Evolutionary conservation across 2,329 filamentous ascomycete species (phyloP).

Genomic region (Aspergillus transmontanensis): DNA sequence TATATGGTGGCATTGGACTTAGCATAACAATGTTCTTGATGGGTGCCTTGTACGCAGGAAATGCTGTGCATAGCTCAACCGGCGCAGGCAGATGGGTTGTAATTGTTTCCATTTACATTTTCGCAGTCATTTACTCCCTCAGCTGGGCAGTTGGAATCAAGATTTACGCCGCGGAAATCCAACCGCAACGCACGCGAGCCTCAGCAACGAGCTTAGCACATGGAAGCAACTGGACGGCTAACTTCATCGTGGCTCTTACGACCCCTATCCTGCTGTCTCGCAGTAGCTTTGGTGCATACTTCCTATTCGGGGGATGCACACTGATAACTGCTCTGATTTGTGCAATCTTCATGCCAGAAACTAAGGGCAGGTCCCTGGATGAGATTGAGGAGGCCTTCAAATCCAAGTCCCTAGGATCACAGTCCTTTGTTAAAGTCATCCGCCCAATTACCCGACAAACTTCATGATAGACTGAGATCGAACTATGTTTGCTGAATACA

Average conservation of each 20-base stretch:
- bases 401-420: slow-evolving; percentile 13
- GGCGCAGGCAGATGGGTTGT: slow-evolving; percentile 36
- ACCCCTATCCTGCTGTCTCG: slow-evolving; percentile 48
- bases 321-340: slow-evolving; percentile 44
- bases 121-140: slow-evolving; percentile 32
- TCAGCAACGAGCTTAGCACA: slow-evolving; percentile 57
- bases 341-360: slow-evolving; percentile 54
- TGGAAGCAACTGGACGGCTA: slow-evolving; percentile 38
- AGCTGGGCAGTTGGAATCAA: slow-evolving; percentile 60
- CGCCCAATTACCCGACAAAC: slow-evolving; percentile 2
- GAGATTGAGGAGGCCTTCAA: slow-evolving; percentile 54
- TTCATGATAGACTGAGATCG: not conserved
- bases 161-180: slow-evolving; percentile 62
- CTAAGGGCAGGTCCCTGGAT: slow-evolving; percentile 52
- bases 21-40: slow-evolving; percentile 43
- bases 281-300: slow-evolving; percentile 50
- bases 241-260: slow-evolving; percentile 49
- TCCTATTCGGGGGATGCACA: slow-evolving; percentile 48
- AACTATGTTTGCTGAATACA: too few relatives aligned
- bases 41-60: slow-evolving; percentile 35
- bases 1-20: slow-evolving; percentile 57
- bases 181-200: slow-evolving; percentile 57
- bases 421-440: slow-evolving; percentile 4
- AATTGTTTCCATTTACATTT: slow-evolving; percentile 32
- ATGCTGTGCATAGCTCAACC: slow-evolving; percentile 29